These are phyloP conservation scores for Nicotiana sylvestris DNA, from an alignment of 257 asterid genomes.

Conservation along the genomic window DNA sequence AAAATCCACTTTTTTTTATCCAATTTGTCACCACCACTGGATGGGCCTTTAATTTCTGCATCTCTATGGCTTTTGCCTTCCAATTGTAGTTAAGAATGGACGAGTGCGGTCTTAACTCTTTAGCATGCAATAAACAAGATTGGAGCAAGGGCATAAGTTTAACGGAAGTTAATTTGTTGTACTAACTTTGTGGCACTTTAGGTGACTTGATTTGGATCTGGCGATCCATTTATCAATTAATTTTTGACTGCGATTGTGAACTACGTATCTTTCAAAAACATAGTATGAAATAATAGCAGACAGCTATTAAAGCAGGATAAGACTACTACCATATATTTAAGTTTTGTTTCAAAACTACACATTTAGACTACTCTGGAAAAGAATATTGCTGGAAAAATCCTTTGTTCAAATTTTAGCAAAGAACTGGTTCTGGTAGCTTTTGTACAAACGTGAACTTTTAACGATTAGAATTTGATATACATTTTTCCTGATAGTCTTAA, in stretches of 20 bases:
- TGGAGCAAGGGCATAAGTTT: too few relatives aligned
- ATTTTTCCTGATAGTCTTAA: neutral
- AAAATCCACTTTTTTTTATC: too few relatives aligned
- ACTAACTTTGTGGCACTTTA: neutral
- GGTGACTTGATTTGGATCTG: neutral
- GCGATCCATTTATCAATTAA: neutral
- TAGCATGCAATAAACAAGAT: too few relatives aligned
- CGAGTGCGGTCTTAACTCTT: neutral
- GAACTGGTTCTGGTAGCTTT: neutral
- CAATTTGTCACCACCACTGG: too few relatives aligned
- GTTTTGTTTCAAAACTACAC: neutral
- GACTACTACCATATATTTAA: neutral
- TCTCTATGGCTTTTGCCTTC: neutral
- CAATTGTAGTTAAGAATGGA: neutral
- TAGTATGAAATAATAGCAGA: too few relatives aligned
- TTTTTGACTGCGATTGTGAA: neutral
- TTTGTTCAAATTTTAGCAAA: too few relatives aligned
- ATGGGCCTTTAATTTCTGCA: neutral
- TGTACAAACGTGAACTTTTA: neutral
- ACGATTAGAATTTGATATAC: neutral
- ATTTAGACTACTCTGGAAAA: neutral
- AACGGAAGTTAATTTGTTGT: too few relatives aligned
- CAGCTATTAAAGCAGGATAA: neutral
- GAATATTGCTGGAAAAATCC: neutral
- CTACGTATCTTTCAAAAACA: too few relatives aligned